Evolutionary conservation across 2,329 filamentous ascomycete species (phyloP).

Genomic region (Lecanicillium sp.): DNA sequence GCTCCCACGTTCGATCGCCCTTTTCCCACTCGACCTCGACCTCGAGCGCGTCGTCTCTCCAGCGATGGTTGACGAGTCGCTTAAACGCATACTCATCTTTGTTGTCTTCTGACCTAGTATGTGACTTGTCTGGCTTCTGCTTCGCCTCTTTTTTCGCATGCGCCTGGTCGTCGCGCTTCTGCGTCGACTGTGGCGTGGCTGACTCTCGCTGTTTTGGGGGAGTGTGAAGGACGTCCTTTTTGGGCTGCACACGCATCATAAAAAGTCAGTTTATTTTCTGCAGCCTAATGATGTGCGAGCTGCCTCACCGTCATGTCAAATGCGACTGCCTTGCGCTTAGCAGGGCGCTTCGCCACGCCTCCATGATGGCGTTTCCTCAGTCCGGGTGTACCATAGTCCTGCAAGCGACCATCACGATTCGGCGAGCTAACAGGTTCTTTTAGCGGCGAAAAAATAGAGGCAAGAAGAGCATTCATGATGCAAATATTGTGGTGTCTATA

Average conservation of each 20-base stretch:
- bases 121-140: background rate
- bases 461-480: constrained; percentile 4
- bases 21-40: constrained; percentile 31
- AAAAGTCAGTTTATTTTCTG: too few relatives aligned
- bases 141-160: too few relatives aligned
- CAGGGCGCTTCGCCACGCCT: background rate
- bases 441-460: constrained; percentile 7
- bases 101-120: background rate
- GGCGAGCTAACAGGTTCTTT: constrained; percentile 3
- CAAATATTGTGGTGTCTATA: too few relatives aligned
- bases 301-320: constrained; percentile 9
- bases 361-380: background rate
- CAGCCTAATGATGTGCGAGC: too few relatives aligned
- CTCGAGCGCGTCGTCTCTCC: constrained; percentile 19
- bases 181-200: too few relatives aligned
- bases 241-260: too few relatives aligned
- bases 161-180: too few relatives aligned
- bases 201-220: too few relatives aligned
- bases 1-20: constrained; percentile 24
- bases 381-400: background rate
- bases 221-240: too few relatives aligned
- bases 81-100: constrained; percentile 3
- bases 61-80: constrained; percentile 16
- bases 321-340: constrained; percentile 4
- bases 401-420: constrained; percentile 2